Evolutionary conservation across 371 early-diverging fungal genomes (phyloP).

Genomic region (Syncephalis plumigaleata): DNA sequence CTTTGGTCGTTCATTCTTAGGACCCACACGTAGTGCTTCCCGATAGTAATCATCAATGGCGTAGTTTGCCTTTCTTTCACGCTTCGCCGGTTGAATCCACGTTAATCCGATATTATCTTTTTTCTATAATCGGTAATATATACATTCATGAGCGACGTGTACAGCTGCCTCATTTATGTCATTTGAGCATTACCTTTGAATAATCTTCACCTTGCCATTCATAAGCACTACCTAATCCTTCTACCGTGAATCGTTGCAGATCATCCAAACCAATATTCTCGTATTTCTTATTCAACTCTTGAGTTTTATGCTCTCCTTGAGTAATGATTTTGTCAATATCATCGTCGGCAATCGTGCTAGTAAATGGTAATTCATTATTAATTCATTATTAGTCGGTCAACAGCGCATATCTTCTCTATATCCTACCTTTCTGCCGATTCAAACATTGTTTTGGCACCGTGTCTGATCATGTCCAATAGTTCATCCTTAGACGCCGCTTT

Average conservation of each 20-base stretch:
- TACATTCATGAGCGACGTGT: neutral
- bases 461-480: constrained; percentile 59
- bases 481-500: constrained; percentile 55
- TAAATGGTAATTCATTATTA: neutral
- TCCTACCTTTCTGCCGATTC: neutral
- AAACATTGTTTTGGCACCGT: constrained; percentile 3
- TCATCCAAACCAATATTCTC: constrained; percentile 79
- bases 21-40: constrained; percentile 42
- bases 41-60: constrained; percentile 79
- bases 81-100: constrained; percentile 81
- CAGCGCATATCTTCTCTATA: neutral
- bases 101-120: constrained; percentile 13
- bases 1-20: constrained; percentile 27
- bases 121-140: neutral
- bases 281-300: constrained; percentile 72
- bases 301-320: constrained; percentile 82
- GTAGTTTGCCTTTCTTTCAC: constrained; percentile 76
- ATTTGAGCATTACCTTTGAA: neutral
- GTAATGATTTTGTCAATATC: constrained; percentile 82
- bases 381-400: too few species aligned
- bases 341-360: constrained; percentile 28
- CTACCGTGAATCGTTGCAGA: constrained; percentile 63
- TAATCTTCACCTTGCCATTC: constrained; percentile 95
- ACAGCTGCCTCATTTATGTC: neutral
- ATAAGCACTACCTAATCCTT: constrained; percentile 48